Evolutionary conservation across 2,329 filamentous ascomycete species (phyloP).

Genomic region (Colletotrichum phormii): DNA sequence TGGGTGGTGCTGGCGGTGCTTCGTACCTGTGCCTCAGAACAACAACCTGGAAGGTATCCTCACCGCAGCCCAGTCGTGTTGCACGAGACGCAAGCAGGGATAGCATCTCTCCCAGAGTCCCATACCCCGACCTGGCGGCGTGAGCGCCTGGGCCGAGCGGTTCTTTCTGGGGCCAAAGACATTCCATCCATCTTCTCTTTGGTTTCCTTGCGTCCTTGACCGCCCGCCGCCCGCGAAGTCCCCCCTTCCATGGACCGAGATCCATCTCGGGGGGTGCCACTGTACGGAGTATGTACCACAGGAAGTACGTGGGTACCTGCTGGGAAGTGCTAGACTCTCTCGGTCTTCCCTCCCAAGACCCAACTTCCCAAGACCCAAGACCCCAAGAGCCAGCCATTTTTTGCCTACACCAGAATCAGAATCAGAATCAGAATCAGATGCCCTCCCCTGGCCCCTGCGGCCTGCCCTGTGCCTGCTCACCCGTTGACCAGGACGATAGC

Average conservation of each 20-base stretch:
- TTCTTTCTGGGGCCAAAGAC: constrained; percentile 31
- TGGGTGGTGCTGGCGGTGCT: constrained; percentile 10
- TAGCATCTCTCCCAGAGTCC: constrained; percentile 13
- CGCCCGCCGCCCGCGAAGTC: constrained; percentile 23
- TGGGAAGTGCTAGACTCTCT: background rate
- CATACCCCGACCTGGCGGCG: constrained; percentile 36
- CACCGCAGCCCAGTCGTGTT: constrained; percentile 2
- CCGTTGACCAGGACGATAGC: background rate
- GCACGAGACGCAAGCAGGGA: constrained; percentile 34
- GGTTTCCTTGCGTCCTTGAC: constrained; percentile 28
- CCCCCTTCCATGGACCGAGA: no score
- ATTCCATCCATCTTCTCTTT: constrained; percentile 40
- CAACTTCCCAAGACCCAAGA: no score
- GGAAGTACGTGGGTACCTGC: background rate
- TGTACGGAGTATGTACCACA: no score
- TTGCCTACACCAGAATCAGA: no score
- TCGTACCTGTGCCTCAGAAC: no score
- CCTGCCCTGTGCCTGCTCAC: background rate
- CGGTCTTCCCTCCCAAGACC: background rate
- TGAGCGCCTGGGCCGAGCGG: constrained; percentile 39
- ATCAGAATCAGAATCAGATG: no score
- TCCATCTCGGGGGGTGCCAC: background rate
- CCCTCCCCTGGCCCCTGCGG: background rate
- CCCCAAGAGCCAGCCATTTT: no score
- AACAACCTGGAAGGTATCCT: background rate